Base-by-base conservation (phyloP, 2,329 filamentous ascomycete genomes). In the Neofusicoccum umdonicola region DNA sequence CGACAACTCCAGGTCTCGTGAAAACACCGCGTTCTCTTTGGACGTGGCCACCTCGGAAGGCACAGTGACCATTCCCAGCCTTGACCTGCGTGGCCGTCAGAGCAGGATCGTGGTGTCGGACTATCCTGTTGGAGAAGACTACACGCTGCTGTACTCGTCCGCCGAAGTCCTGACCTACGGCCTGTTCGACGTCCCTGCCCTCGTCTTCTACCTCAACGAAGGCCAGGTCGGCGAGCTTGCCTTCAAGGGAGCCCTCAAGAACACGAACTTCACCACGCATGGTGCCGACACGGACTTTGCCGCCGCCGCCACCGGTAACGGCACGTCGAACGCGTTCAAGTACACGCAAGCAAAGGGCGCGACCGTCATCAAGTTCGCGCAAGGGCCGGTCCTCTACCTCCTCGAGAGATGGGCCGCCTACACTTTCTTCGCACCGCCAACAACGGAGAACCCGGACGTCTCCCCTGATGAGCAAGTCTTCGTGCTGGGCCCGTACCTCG, bases 51-150 rank as follows among this genome's bases (percentile, higher is more conserved):
- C 87, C 0, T 87, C 85, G 0, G 76, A 77, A 15, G 87, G 87
- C 1, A 73, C 78, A 4, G 66, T 88, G 8, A 83, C 80, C 0
- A 79, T 89, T 13, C 86, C 87, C 1, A 81, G 82, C 64, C 81
- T 88, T 50, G 77, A 82, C 5, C 79, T 89, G 45, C 82, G 87
- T 63, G 87, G 87, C 1, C 84, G 87, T 42, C 84, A 88, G 63
- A 83, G 85, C 7, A 88, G 88, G 77, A 84, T 89, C 15, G 72
- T 88, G 3, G 83, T 86, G 0, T 86, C 85, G 0, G 86, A 88
- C 68, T 89, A 87, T 64, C 72, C 67, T 1, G 82, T 87, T 44
- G 86, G 85, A 1, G 27, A 31, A 31, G 71, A 75, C 7, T 77
- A 84, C 66, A 86, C 81, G 1, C 71, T 86, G 3, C 73, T 85